Evolutionary conservation across 371 early-diverging fungal species (phyloP), one percentile per base, ranked within the genome.

Genomic region (Mortierella sp.): DNA sequence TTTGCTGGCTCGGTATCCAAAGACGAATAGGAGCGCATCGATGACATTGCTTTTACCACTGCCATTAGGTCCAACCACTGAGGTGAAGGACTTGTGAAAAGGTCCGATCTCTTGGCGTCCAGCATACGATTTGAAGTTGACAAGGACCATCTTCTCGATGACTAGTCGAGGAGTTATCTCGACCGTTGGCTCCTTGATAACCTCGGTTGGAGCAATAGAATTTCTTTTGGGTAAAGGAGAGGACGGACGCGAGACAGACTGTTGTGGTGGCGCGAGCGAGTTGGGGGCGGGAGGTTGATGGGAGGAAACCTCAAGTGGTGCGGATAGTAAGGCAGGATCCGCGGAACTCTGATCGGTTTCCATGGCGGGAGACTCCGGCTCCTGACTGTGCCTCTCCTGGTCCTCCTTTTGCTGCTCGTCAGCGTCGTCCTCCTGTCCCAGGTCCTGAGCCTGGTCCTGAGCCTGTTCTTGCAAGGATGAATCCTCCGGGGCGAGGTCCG

Each of bases 11-110:
- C 97, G 86, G 83, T 96, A 99, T 19, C 99, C 99, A 87, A 99
- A 99, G 34, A 99, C 99, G 83, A 99, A 99, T 28, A 99, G 82
- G 37, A 99, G 85, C 1, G 97, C 90, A 81, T 99, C 99, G 70
- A 99, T 99, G 19, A 99, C 99, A 73, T 99, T 99, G 10, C 98
- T 97, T 83, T 98, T 99, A 34, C 99, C 99, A 19, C 96, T 96
- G n/a, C 99, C 99, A 70, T 99, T 99, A 5, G 99, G 99, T 0
- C 99, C 99, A 14, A 99, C 99, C 47, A 94, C 85, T 52, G 90
- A 69, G 7, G 95, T 93, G 71, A 95, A 95, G 3, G 93, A 93
- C 88, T 96, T 95, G 80, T 98, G 97, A 78, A 97, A 98, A n/a
- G 98, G 98, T 0, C 99, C 99, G 58, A 99, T 94, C 24, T 91